Base-by-base conservation (phyloP, 2,329 filamentous ascomycete genomes). In the Truncatella angustata region DNA sequence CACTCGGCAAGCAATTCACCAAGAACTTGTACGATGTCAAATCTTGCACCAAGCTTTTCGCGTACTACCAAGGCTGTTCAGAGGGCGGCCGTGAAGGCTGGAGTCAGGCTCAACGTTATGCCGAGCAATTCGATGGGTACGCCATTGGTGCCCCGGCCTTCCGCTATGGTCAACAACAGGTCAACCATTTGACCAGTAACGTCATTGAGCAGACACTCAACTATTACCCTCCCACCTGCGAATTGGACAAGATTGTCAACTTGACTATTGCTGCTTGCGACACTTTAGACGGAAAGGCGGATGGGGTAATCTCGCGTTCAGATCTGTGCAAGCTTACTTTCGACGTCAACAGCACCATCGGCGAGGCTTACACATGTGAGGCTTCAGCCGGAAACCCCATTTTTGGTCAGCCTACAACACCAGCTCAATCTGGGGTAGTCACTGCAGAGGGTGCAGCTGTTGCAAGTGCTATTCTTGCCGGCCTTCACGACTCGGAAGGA, bases 251-350 rank as follows among this genome's bases (percentile, higher is more conserved):
- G 54, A 70, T 82, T 42, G 70, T 78, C 18, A 82, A 81, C 58
- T 67, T 70, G 35, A 83, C 80, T 4, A 81, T 84, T 43, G 66
- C 68, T 1, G 73, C 73, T 32, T 85, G 81, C 47, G 80, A 84
- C 55, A 66, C 72, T 6, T 67, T 84, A 5, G 81, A 84, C 51
- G 80, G 81, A 5, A 70, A 70, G 40, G 72, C 69, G 1, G 80
- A 84, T 51, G 79, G 80, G 11, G 77, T 84, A 4, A 70, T 84
- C 39, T 57, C 64, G 20, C 62, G 68, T 4, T 63, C 68, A 0
- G 68, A 72, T 26, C 62, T 69, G n/a, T 70, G 66, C 59, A 63
- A 62, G 54, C 60, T 71, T 9, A 58, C 61, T 9, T 70, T 70
- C 54, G 57, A 81, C 58, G 57, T 78, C 26, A 73, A 63, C 51